These are phyloP conservation scores for Omphalotus guepiniiformis DNA, from an alignment of 768 basidiomycete genomes.

Conservation along the genomic window DNA sequence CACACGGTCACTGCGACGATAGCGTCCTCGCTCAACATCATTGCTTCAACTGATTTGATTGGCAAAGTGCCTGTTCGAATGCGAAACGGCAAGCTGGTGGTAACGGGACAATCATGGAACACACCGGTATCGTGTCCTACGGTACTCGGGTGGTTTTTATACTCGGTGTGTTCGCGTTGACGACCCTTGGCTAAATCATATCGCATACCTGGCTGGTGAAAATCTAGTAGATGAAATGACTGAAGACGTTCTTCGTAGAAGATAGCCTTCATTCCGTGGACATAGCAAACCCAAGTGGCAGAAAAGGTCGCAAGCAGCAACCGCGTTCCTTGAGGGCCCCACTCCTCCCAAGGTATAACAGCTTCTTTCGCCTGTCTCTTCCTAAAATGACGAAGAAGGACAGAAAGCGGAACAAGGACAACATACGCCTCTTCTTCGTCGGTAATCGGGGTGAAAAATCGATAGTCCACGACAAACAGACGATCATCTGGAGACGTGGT, in stretches of 20 bases:
- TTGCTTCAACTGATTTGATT: constrained; percentile 16
- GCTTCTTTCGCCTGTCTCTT: constrained; percentile 9
- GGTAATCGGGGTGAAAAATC: constrained; percentile 9
- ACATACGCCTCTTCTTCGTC: constrained; percentile 14
- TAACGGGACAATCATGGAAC: no score
- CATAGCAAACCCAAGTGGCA: constrained; percentile 31
- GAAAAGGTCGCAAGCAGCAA: constrained; percentile 23
- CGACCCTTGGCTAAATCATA: constrained; percentile 10
- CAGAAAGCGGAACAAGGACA: constrained; percentile 28
- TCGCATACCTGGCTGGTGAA: constrained; percentile 23
- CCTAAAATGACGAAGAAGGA: constrained; percentile 21
- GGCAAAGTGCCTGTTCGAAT: constrained; percentile 8
- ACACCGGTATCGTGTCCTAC: not conserved
- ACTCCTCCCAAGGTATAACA: constrained; percentile 22
- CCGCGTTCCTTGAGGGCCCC: constrained; percentile 27
- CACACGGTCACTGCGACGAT: constrained; percentile 23
- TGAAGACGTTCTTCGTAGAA: constrained; percentile 16
- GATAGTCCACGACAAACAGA: constrained; percentile 27
- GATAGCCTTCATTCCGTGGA: constrained; percentile 29
- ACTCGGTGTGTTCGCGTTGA: constrained; percentile 7
- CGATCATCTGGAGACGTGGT: constrained; percentile 21
- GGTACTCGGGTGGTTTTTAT: constrained; percentile 17
- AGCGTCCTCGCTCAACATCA: constrained; percentile 33
- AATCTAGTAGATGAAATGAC: constrained; percentile 26
- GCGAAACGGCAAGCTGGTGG: not conserved